Conservation (phyloP, 1,284 basidiomycete genomes). For the Pterulicium gracile region DNA sequence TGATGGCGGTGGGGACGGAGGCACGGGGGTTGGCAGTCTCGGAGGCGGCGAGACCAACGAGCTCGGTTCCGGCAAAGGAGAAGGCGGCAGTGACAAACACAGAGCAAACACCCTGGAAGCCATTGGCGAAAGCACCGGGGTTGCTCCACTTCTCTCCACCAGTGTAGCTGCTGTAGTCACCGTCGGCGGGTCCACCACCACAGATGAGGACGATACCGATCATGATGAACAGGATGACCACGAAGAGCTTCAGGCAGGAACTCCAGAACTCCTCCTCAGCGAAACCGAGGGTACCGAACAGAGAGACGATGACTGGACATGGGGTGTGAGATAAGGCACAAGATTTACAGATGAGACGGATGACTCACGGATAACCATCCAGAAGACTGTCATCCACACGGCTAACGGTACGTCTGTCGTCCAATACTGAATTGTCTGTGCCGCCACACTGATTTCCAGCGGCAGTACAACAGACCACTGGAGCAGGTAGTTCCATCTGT, state of each 20-base stretch:
- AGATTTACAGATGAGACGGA: too few relatives aligned
- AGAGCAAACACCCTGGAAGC: slow-evolving; percentile 31
- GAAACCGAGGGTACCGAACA: slow-evolving; percentile 36
- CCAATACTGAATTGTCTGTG: slow-evolving; percentile 35
- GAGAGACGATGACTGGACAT: slow-evolving; percentile 20
- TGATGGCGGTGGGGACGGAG: slow-evolving; percentile 40
- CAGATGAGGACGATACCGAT: slow-evolving; percentile 34
- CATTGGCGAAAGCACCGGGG: slow-evolving; percentile 38
- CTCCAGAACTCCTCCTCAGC: slow-evolving; percentile 51
- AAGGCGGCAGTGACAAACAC: slow-evolving; percentile 29
- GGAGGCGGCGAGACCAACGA: slow-evolving; percentile 36
- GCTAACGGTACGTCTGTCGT: slow-evolving; percentile 24
- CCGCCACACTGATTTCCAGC: slow-evolving; percentile 34
- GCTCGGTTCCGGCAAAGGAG: slow-evolving; percentile 36
- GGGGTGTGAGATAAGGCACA: slow-evolving; percentile 2
- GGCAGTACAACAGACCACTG: slow-evolving; percentile 33
- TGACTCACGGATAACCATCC: slow-evolving; percentile 27
- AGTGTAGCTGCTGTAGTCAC: slow-evolving; percentile 26
- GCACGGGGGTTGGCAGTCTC: slow-evolving; percentile 30
- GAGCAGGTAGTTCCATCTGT: slow-evolving; percentile 34
- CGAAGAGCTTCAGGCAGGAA: slow-evolving; percentile 41
- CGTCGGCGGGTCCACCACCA: slow-evolving; percentile 33
- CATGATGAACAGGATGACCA: slow-evolving; percentile 43
- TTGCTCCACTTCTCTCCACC: slow-evolving; percentile 39
- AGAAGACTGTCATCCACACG: slow-evolving; percentile 40